Base-by-base conservation (phyloP, 768 basidiomycete genomes). In the Mycena epipterygia region DNA sequence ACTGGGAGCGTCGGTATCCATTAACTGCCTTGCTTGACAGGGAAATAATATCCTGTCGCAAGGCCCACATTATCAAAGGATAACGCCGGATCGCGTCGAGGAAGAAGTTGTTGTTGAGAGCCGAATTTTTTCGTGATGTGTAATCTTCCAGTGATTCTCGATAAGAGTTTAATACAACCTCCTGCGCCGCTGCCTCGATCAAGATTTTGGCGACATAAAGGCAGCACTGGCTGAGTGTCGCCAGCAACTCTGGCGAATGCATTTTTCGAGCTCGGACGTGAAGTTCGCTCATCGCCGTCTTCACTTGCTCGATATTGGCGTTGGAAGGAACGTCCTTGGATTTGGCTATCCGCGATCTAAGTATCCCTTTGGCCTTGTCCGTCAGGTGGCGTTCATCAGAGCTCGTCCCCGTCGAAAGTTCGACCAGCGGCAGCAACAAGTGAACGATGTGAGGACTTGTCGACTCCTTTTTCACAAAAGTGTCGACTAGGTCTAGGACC, bases 401-500 rank as follows among this genome's bases (percentile, higher is more conserved):
- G 52, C 90, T 85, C 35, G 90, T 88, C 61, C 86, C 85, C 51
- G 89, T 85, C 56, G 92, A 86, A 52, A 98, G 87, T 60, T 93
- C 91, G 67, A 97, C 83, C 39, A 99, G 84, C 12, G 97, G 94
- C 3, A 91, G 73, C 72, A 98, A 84, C 55, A 95, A 83, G 42
- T 87, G 89, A 42, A 95, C 75, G 60, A 90, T 81, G 63, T 92
- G 85, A 0, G 91, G 85, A 77, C 88, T 97, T n/a, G 90, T 84
- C 2, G 93, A 87, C 73, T 95, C 93, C 75, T 89, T 91, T 78
- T 89, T 93, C 72, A 93, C 81, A 82, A 91, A 97, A 27, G 88
- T 90, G 62, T 98, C 96, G 67, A 98, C 87, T n/a, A 99, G 88
- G 79, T 99, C 97, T 32, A 99, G 90, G 32, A 98, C 93, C 16